A percentile compares a stretch with the other conserved stretches of the same genome.
Conservation (phyloP, 108 stramenopile genomes). For the Cyclostephanos tholiformis region DNA sequence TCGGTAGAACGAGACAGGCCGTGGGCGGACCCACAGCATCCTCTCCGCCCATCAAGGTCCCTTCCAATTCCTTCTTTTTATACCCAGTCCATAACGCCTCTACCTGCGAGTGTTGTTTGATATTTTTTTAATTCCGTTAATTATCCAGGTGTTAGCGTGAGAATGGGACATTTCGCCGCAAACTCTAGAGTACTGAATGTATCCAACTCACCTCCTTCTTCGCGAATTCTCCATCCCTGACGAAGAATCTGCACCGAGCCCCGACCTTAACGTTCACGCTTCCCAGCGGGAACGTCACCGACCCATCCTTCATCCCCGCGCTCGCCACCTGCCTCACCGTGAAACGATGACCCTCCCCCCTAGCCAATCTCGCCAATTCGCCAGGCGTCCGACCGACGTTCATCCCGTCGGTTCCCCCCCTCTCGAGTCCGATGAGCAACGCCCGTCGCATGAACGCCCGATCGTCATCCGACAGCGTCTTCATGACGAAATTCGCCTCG, state of each 20-base stretch:
- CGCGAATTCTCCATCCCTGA: slow-evolving; percentile 82
- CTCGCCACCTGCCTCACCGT: slow-evolving; percentile 77
- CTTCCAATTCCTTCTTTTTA: slow-evolving; percentile 64
- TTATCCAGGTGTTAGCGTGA: not conserved
- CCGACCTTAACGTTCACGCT: slow-evolving; percentile 79
- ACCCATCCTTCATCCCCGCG: slow-evolving; percentile 89
- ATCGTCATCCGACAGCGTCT: slow-evolving; percentile 80
- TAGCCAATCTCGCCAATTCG: slow-evolving; percentile 68
- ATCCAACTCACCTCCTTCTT: slow-evolving; percentile 60
- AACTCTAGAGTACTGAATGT: not conserved
- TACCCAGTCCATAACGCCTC: slow-evolving; percentile 87
- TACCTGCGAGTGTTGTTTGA: slow-evolving; percentile 18
- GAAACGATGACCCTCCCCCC: slow-evolving; percentile 78
- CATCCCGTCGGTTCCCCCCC: slow-evolving; percentile 24
- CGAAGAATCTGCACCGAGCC: slow-evolving; percentile 81
- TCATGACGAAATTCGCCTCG: slow-evolving; percentile 87
- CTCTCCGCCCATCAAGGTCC: slow-evolving; percentile 33
- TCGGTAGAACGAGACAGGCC: slow-evolving; percentile 76
- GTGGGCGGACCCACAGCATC: slow-evolving; percentile 49
- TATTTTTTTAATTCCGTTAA: too few relatives aligned
- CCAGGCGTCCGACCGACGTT: slow-evolving; percentile 52
- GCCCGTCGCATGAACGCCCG: slow-evolving; percentile 80
- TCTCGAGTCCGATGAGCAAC: slow-evolving; percentile 76
- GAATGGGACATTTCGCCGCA: not conserved
- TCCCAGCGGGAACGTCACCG: slow-evolving; percentile 76